Percentiles rank a stretch among this genome's conserved stretches.
These are phyloP conservation scores for Herpetomonas samuelpessoai DNA, from an alignment of 208 protist species.

Conservation along the genomic window DNA sequence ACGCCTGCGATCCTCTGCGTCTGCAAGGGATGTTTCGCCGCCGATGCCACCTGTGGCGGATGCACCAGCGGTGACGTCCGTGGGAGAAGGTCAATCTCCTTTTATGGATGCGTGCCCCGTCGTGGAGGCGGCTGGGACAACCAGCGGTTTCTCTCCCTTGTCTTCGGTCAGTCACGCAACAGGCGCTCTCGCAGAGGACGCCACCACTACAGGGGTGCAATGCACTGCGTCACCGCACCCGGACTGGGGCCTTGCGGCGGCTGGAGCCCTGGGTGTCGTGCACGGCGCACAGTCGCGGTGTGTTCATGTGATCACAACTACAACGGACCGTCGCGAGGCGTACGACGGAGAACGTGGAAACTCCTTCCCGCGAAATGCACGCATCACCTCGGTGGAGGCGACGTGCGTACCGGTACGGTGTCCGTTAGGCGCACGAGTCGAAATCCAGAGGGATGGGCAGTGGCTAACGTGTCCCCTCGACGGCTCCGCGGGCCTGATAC, in stretches of 20 bases:
- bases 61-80: no score
- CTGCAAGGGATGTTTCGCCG: background rate
- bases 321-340: no score
- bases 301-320: background rate
- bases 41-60: no score
- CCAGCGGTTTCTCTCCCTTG: no score
- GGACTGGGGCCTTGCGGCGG: no score
- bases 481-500: constrained; percentile 24
- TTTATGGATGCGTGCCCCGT: constrained; percentile 56
- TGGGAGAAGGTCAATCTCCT: background rate
- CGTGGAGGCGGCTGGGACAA: constrained; percentile 18
- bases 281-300: constrained; percentile 42
- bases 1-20: background rate
- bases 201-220: no score
- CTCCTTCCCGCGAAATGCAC: no score
- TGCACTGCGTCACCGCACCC: no score
- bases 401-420: background rate
- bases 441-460: constrained; percentile 27
- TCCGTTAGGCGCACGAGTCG: constrained; percentile 9
- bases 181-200: no score
- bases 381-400: background rate
- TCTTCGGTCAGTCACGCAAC: no score
- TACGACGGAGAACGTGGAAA: no score
- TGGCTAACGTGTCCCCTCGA: constrained; percentile 54
- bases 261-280: no score